Evolutionary conservation across 768 basidiomycete genomes (phyloP), one percentile per base, ranked within the genome.

Genomic region (Mycena polygramma): DNA sequence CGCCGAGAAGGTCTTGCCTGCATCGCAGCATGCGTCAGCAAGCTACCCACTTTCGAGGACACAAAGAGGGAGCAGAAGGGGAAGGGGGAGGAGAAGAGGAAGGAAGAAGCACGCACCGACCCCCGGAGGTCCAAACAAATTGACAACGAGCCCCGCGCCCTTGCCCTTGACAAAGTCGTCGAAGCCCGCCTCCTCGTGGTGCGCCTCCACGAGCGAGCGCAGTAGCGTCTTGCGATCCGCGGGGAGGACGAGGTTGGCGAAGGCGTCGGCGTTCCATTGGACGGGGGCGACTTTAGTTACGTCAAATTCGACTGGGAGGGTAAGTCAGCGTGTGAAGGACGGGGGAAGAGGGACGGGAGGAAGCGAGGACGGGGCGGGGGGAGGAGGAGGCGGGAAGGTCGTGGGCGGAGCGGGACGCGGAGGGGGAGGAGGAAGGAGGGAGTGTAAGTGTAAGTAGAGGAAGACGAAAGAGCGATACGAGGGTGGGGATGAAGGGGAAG

Each of bases 161-260:
- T 91, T 91, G 43, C 89, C 90, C 73, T 86, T 87, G 77, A 91
- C 87, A 69, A 90, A 89, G 68, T 91, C 90, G 63, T 89, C 87
- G 71, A 89, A 86, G 20, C 85, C 86, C 7, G 85, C 74, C 67
- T 85, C 85, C 19, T 80, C 80, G 74, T 87, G 87, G 72, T 90
- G 89, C 2, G 88, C 85, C 71, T 88, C 88, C n/a, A 89, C 85
- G 3, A 89, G 83, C 2, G 88, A 87, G 57, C 85, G 86, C 26
- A 90, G 80, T 4, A 90, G 84, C 19, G 84, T 79, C 79, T 90
- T 91, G 51, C 86, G 83, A 48, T 82, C 84, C 5, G 79, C 74
- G 10, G 87, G 86, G n/a, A 91, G 83, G 14, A 90, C 89, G 39
- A 91, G 84, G 70, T 88, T 86, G n/a, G 81, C 78, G 75, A 89